Conservation (phyloP, 225 moss, liverwort and hornwort species). For the Physcomitrellopsis africana region DNA sequence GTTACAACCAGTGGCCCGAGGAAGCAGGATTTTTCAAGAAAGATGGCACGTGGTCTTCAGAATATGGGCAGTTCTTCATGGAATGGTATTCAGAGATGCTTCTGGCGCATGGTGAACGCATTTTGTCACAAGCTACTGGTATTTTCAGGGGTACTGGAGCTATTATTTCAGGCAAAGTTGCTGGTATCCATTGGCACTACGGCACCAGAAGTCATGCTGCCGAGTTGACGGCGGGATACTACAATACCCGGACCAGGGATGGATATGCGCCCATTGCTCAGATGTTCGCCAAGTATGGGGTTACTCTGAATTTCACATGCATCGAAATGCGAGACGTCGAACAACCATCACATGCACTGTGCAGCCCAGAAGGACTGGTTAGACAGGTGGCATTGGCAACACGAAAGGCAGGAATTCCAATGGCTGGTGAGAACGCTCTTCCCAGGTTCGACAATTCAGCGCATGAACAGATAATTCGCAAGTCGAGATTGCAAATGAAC, state of each 20-base stretch:
- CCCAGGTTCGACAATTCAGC: constrained; percentile 74
- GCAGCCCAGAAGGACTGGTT: constrained; percentile 71
- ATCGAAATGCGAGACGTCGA: constrained; percentile 79
- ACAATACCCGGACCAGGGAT: constrained; percentile 68
- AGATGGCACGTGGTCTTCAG: constrained; percentile 68
- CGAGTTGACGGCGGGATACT: constrained; percentile 79
- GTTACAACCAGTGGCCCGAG: constrained; percentile 70
- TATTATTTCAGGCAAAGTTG: constrained; percentile 74
- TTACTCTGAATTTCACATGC: constrained; percentile 76
- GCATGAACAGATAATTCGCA: constrained; percentile 72
- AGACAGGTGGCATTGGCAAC: constrained; percentile 70
- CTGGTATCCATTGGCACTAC: constrained; percentile 86
- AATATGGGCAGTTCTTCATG: constrained; percentile 74
- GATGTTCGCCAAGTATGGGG: constrained; percentile 70
- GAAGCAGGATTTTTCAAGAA: constrained; percentile 64
- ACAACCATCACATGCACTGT: constrained; percentile 65
- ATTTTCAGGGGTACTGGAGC: constrained; percentile 77
- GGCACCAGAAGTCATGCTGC: constrained; percentile 78
- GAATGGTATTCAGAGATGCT: constrained; percentile 85
- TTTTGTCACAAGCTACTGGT: constrained; percentile 59
- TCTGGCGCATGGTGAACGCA: constrained; percentile 64
- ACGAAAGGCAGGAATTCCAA: constrained; percentile 59
- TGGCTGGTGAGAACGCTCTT: constrained; percentile 81
- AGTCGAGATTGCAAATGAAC: constrained; percentile 64
- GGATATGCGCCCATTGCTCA: constrained; percentile 71